Conservation (phyloP, 768 basidiomycete species). For the Lactarius sanguifluus region DNA sequence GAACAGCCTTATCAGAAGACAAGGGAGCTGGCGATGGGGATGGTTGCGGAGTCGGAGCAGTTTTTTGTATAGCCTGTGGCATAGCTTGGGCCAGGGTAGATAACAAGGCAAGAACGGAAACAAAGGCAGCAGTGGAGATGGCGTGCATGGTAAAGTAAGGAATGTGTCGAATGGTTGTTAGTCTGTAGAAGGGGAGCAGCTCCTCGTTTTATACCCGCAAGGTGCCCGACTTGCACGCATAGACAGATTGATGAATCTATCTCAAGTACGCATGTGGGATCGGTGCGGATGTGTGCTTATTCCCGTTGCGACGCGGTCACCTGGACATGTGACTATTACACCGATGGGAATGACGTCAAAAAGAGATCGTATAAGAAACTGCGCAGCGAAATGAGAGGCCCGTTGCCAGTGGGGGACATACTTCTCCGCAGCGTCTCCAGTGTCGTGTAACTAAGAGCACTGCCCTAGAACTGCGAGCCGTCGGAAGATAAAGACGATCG, state of each 20-base stretch:
- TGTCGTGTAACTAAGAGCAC: neutral
- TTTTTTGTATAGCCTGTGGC: neutral
- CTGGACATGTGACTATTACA: neutral
- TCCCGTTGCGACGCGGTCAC: neutral
- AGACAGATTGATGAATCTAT: neutral
- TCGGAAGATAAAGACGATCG: neutral
- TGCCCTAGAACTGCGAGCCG: neutral
- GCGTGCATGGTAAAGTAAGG: slow-evolving; percentile 2
- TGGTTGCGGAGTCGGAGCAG: too few species aligned
- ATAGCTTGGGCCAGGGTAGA: neutral
- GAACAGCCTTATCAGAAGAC: neutral
- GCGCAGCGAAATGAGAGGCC: neutral
- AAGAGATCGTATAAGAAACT: neutral
- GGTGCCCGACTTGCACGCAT: neutral
- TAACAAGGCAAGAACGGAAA: slow-evolving; percentile 10
- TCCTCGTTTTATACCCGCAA: slow-evolving; percentile 1
- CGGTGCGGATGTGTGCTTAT: neutral
- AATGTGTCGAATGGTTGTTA: neutral
- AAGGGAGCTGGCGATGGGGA: too few species aligned
- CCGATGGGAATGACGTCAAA: neutral
- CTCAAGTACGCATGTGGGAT: neutral
- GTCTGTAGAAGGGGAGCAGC: neutral
- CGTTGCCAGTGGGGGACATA: neutral
- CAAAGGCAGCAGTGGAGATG: neutral
- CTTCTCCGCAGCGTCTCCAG: neutral